A percentile compares a stretch with the other conserved stretches of the same genome.
Conservation (phyloP, 1,284 basidiomycete species). For the Ustilago hordei region DNA sequence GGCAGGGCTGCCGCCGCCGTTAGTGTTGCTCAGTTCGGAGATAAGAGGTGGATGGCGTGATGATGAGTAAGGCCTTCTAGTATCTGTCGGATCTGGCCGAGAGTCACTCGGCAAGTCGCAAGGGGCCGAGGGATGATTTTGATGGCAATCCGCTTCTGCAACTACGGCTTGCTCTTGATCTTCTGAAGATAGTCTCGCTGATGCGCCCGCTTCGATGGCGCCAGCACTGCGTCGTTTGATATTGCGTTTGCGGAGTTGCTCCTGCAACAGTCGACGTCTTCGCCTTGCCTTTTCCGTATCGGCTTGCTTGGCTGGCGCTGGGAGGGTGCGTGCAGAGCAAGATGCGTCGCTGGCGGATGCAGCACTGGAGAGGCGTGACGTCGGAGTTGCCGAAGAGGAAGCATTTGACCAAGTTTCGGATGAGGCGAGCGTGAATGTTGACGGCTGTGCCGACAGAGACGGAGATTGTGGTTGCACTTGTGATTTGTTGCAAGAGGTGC, state of each 20-base stretch:
- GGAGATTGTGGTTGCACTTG: constrained; percentile 7
- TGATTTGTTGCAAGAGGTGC: not conserved
- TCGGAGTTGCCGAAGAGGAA: constrained; percentile 11
- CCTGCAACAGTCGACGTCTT: constrained; percentile 36
- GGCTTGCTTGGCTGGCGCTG: constrained; percentile 9
- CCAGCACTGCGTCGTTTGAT: constrained; percentile 31
- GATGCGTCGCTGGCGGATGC: constrained; percentile 3
- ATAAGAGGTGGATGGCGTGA: constrained; percentile 7
- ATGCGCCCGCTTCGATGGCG: constrained; percentile 11
- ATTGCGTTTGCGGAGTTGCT: constrained; percentile 44
- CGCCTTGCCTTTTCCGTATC: constrained; percentile 26
- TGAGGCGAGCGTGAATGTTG: not conserved
- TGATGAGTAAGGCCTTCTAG: constrained; percentile 1
- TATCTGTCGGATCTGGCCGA: not conserved
- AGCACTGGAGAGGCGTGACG: constrained; percentile 5
- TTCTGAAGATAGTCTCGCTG: constrained; percentile 8
- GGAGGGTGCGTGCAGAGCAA: not conserved
- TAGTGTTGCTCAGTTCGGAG: not conserved
- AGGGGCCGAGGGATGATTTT: not conserved
- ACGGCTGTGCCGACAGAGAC: constrained; percentile 6
- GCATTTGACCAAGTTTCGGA: not conserved
- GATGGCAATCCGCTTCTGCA: not conserved
- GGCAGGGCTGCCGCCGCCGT: not conserved
- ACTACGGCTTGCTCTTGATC: constrained; percentile 7
- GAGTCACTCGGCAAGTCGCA: constrained; percentile 1